Evolutionary conservation across 176 grass and related monocot genomes (phyloP).

Genomic region (Ananas comosus): DNA sequence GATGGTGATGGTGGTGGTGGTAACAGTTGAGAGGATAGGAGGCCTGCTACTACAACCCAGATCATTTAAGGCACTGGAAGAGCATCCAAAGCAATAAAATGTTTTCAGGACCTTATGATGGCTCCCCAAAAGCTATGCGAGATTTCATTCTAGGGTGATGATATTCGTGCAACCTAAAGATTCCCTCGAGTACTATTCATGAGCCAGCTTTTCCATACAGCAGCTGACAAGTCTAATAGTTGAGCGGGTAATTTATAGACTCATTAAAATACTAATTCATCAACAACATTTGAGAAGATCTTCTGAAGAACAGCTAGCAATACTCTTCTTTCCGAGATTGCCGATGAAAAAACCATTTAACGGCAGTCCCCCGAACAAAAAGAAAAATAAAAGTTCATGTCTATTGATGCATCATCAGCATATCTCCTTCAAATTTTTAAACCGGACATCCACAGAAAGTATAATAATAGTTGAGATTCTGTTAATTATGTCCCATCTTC

Average conservation of each 20-base stretch:
- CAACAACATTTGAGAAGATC: too few species aligned
- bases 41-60: conserved; percentile 31
- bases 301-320: too few species aligned
- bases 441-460: conserved; percentile 28
- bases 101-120: conserved; percentile 52
- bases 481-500: conserved; percentile 6
- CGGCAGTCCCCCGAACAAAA: conserved; percentile 15
- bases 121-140: conserved; percentile 22
- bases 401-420: conserved; percentile 35
- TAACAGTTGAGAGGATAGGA: conserved; percentile 9
- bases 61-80: conserved; percentile 35
- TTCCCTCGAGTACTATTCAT: too few species aligned
- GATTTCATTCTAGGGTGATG: conserved; percentile 61
- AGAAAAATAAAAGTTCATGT: conserved; percentile 42
- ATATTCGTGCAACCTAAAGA: neutral
- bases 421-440: conserved; percentile 39
- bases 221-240: too few species aligned
- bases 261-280: too few species aligned
- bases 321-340: too few species aligned
- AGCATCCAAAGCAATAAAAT: conserved; percentile 48
- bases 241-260: too few species aligned
- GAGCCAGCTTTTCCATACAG: too few species aligned
- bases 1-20: conserved; percentile 2
- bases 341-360: conserved; percentile 19
- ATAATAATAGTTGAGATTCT: conserved; percentile 10